Conservation (phyloP, 2,329 filamentous ascomycete species). For the Botrytis paeoniae region DNA sequence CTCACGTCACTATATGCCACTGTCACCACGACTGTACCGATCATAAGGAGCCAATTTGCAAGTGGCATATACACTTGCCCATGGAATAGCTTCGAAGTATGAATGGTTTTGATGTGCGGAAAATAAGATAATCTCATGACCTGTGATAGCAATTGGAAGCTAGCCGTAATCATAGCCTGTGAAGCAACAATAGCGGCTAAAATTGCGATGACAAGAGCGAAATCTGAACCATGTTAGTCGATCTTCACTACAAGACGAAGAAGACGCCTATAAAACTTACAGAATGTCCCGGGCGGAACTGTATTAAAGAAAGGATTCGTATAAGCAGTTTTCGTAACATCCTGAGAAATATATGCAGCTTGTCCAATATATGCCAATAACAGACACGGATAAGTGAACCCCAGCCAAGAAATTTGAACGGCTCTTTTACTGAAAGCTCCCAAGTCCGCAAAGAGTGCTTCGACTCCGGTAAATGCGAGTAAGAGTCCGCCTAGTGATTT, state of each 20-base stretch:
- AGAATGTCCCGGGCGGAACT: conserved; percentile 64
- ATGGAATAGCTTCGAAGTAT: conserved; percentile 67
- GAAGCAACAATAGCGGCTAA: conserved; percentile 72
- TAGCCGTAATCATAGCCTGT: conserved; percentile 74
- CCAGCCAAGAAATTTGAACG: conserved; percentile 71
- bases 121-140: conserved; percentile 70
- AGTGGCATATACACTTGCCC: conserved; percentile 75
- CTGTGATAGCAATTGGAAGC: conserved; percentile 66
- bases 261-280: neutral
- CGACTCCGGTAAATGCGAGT: conserved; percentile 74
- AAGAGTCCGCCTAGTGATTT: conserved; percentile 66
- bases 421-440: conserved; percentile 70
- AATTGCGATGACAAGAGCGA: conserved; percentile 65
- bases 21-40: conserved; percentile 71
- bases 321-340: conserved; percentile 56
- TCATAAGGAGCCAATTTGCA: conserved; percentile 74
- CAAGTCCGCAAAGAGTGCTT: conserved; percentile 74
- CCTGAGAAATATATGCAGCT: conserved; percentile 64
- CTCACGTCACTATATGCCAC: conserved; percentile 67
- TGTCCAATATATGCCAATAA: conserved; percentile 54
- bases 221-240: conserved; percentile 40
- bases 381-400: conserved; percentile 65
- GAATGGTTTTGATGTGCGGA: conserved; percentile 70
- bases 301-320: conserved; percentile 73
- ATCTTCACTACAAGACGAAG: no score